These are phyloP conservation scores for Striga hermonthica DNA, from an alignment of 305 asterid species.

Conservation along the genomic window DNA sequence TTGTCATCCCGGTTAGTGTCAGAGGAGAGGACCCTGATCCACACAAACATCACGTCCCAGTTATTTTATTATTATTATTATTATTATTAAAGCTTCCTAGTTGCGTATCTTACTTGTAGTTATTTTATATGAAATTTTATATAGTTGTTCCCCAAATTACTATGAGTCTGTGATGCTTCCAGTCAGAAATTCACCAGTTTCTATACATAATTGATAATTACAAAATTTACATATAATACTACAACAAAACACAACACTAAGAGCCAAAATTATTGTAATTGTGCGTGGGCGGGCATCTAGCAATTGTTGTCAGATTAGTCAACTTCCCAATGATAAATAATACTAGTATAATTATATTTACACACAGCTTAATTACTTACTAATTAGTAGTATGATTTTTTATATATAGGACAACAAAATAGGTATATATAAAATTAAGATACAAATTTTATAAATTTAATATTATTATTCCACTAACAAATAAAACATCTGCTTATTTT, in stretches of 20 bases:
- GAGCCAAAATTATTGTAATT: constrained; percentile 25
- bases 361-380: no score
- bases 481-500: no score
- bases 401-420: no score
- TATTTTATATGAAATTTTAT: not conserved
- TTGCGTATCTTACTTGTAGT: not conserved
- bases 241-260: not conserved
- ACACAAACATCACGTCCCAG: no score
- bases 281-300: constrained; percentile 39
- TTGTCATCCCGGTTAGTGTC: no score
- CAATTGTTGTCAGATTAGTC: constrained; percentile 31
- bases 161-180: not conserved
- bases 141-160: not conserved
- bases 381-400: no score
- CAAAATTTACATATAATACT: not conserved
- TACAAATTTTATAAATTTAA: no score
- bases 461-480: no score
- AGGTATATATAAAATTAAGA: no score
- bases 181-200: not conserved
- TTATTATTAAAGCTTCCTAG: constrained; percentile 11
- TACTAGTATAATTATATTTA: no score
- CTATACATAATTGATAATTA: not conserved
- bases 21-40: no score
- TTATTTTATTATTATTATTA: no score
- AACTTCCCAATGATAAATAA: constrained; percentile 27